Evolutionary conservation across 148 eudicot genomes (phyloP), one percentile per base, ranked within the genome.

Genomic region (Rhododendron mucronatum): DNA sequence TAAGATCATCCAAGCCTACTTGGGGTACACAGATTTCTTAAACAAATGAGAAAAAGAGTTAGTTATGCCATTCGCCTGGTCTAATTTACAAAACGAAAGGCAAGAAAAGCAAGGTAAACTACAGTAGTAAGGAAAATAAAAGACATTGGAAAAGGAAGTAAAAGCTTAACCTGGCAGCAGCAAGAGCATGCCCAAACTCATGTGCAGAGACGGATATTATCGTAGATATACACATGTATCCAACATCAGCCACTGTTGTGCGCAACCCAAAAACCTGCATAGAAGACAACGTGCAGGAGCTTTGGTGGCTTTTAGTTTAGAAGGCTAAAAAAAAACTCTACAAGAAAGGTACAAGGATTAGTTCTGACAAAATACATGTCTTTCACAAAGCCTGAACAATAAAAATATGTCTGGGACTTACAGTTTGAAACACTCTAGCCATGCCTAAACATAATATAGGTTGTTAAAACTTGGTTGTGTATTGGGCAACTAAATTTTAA

Each of bases 171-270:
- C 99, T 94, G 81, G 99, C 94, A 85, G 99, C 99, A 87, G 99
- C 95, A 90, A 92, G 88, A 78, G 98, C 99, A 88, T 96, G 99
- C 82, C 98, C 99, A 87, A 95, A 86, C 88, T 97, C 99, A 93
- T 97, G 99, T 76, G 88, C 91, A 78, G 86, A 78, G 30, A 97
- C 93, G 86, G 96, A 92, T 84, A 95, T 77, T 35, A 93, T 67
- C 11, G 99, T 90, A 82, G 98, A 92, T 76, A 91, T 63, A 63
- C 92, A 86, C 87, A 94, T 73, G 84, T 87, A 93, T 85, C 94
- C 95, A 88, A 93, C 83, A 88, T 92, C 94, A 88, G 88, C 13
- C 78, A 93, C 73, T 41, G 96, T 91, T 87, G 92, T 87, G 78
- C 84, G 86, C 67, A 88, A 81, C 87, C 93, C 90, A 69, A 89